Evolutionary conservation across 352 stramenopile genomes (phyloP).

Genomic region (Halophytophthora polymorphica): DNA sequence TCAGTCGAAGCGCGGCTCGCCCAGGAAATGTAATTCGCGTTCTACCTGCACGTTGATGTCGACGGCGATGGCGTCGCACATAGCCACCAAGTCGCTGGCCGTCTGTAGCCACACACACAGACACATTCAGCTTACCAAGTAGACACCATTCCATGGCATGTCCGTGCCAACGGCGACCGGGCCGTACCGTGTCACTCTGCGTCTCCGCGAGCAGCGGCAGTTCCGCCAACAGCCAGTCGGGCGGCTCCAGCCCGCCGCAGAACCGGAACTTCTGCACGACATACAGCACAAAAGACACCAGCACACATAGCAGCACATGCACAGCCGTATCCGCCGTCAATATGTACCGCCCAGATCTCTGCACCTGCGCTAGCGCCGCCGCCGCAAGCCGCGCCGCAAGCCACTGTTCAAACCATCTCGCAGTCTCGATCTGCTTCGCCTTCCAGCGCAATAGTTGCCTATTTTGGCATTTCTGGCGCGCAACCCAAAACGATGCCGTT

Average conservation of each 20-base stretch:
- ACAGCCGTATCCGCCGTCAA: not conserved
- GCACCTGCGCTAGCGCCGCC: too few species aligned
- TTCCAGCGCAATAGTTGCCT: too few species aligned
- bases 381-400: too few species aligned
- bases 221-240: slow-evolving; percentile 59
- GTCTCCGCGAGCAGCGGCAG: slow-evolving; percentile 34
- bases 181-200: slow-evolving; percentile 17
- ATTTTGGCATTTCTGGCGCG: too few species aligned
- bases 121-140: not conserved
- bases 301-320: not conserved
- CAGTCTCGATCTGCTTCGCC: too few species aligned
- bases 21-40: not conserved
- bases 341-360: not conserved
- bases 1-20: too few species aligned
- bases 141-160: not conserved
- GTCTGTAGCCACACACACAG: slow-evolving; percentile 6
- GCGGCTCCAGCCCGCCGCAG: slow-evolving; percentile 59
- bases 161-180: not conserved
- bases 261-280: slow-evolving; percentile 44
- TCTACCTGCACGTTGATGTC: slow-evolving; percentile 28
- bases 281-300: not conserved
- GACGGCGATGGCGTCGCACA: slow-evolving; percentile 24
- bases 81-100: slow-evolving; percentile 6
- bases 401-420: too few species aligned
- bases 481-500: too few species aligned